Percentiles rank a stretch among this genome's conserved stretches.
Conservation (phyloP, 768 basidiomycete species). For the Lyophyllum semitale region DNA sequence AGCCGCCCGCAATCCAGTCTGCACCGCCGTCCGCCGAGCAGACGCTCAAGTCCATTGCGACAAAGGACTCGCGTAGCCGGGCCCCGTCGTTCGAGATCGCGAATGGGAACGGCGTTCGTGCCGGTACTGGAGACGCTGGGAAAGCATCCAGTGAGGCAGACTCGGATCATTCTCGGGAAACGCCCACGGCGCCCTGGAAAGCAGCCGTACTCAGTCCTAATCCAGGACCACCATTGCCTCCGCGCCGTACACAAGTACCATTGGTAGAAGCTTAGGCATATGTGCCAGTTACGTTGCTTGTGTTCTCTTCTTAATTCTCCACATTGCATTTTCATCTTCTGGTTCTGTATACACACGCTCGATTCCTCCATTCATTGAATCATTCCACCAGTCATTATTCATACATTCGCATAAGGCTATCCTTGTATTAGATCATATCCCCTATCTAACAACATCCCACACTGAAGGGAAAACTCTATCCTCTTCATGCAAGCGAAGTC, state of each 20-base stretch:
- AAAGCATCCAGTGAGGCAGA: neutral
- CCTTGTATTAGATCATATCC: neutral
- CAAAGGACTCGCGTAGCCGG: conserved; percentile 40
- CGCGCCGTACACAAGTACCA: conserved; percentile 15
- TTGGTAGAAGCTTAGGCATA: conserved; percentile 4
- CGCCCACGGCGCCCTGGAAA: neutral
- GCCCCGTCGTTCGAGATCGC: conserved; percentile 10
- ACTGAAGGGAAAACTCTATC: neutral
- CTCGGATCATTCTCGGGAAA: conserved; percentile 1
- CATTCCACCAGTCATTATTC: neutral
- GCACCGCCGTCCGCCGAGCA: conserved; percentile 44
- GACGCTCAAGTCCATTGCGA: conserved; percentile 58
- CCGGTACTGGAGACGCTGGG: neutral
- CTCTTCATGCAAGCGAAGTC: neutral
- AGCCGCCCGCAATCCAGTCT: conserved; percentile 21
- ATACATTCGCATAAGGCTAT: neutral
- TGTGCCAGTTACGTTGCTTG: neutral
- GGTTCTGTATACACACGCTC: neutral
- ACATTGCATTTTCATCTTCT: neutral
- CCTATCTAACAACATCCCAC: conserved; percentile 4
- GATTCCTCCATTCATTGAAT: neutral
- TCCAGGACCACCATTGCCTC: conserved; percentile 21
- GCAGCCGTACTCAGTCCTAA: conserved; percentile 8
- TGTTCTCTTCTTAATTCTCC: neutral
- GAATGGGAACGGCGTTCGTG: neutral